Evolutionary conservation across 805 yeast genomes (phyloP), one percentile per base, ranked within the genome.

Genomic region (Cephaloascus fragrans): DNA sequence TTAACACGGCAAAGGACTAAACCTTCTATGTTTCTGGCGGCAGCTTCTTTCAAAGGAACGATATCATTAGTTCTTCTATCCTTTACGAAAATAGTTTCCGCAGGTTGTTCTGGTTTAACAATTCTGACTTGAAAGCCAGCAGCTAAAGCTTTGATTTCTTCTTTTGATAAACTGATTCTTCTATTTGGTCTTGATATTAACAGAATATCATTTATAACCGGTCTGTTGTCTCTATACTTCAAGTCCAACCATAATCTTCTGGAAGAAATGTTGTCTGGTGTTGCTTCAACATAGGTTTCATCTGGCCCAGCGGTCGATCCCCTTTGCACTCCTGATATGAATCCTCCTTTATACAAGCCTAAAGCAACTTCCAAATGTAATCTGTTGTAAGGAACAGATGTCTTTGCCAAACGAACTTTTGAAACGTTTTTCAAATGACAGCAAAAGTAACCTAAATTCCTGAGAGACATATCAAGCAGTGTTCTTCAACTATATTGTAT

Each of bases 281-380:
- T 88, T 18, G 78, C 83, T 34, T 82, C 88, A 3, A 77, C 77
- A 1, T 89, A 82, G 2, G 64, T 65, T 35, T 64, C 55, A 57
- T 93, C 97, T 12, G 98, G 97, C 1, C 96, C 96, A 8, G 72
- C 56, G 2, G 75, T 66, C 6, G 90, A 83, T 3, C 98, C 98
- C 52, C 85, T 75, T 52, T 85, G 94, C 38, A 93, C 72, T 2
- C 88, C 75, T 1, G 88, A 74, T 34, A 93, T 66, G 56, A 90
- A 87, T 0, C 98, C 98, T 61, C 89, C 94, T 46, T 82, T 83
- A 64, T 90, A 86, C 31, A 93, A 73, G 28, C 88, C 90, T 39
- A 84, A 65, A 12, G 94, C 86, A 37, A 93, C 73, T 51, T 83
- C 87, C 40, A 93, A 69, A 57, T 90, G 95, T 49, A 87, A 66